Conservation (phyloP, 176 grass and related monocot species). For the Puccinellia tenuiflora region DNA sequence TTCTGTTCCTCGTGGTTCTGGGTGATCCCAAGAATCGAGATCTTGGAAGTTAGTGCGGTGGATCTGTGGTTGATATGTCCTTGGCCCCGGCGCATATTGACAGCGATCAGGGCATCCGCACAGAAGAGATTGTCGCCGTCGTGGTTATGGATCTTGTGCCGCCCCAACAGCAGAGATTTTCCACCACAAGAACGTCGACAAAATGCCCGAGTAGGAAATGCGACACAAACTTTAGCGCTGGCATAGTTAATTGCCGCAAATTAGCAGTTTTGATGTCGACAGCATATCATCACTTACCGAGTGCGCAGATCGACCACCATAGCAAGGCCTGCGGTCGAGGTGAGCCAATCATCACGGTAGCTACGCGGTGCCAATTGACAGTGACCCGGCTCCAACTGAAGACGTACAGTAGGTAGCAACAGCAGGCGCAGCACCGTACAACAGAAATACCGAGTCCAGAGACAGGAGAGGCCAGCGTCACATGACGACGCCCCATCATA, state of each 20-base stretch:
- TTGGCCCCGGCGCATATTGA: background rate
- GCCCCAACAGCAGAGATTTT: background rate
- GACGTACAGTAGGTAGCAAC: too few species aligned
- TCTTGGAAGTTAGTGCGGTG: background rate
- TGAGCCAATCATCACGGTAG: background rate
- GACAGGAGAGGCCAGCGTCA: background rate
- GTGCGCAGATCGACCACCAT: background rate
- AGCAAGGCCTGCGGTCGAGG: background rate
- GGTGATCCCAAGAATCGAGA: background rate
- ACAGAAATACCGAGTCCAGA: too few species aligned
- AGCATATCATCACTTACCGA: background rate
- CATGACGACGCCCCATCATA: background rate
- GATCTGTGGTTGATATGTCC: background rate
- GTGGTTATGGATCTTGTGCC: background rate
- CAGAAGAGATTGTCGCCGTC: background rate
- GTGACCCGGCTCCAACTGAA: background rate
- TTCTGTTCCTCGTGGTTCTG: background rate
- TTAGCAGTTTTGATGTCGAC: background rate
- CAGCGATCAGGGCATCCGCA: background rate
- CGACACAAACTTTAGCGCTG: background rate
- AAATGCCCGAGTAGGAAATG: background rate
- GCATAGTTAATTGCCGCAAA: background rate
- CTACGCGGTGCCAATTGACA: background rate
- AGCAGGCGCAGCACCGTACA: too few species aligned
- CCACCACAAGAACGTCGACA: background rate